phyloP scores from a whole-genome alignment of 1,284 basidiomycete species.

The Tylopilus sp. region DNA sequence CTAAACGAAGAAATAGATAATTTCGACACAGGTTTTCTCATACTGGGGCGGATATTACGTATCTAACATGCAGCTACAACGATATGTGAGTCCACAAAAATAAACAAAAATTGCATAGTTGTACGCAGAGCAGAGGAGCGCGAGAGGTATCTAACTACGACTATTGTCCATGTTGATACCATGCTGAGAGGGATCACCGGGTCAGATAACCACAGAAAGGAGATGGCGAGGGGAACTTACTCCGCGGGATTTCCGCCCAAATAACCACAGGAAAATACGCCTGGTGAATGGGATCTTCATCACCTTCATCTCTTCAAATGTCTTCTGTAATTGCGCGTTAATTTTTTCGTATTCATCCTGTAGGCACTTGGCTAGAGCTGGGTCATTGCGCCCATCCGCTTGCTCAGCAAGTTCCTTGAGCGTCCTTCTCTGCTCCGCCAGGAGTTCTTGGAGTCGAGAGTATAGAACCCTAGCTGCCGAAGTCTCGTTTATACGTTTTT shows the following conservation, averaged over 20 bases:
- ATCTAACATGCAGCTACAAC: not conserved
- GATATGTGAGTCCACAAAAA: too few relatives aligned
- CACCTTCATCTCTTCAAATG: slow-evolving; percentile 24
- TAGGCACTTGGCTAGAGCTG: slow-evolving; percentile 16
- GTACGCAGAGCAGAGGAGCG: too few relatives aligned
- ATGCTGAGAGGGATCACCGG: slow-evolving; percentile 1
- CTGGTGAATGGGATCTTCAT: slow-evolving; percentile 31
- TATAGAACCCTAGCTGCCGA: slow-evolving; percentile 30
- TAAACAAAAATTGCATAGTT: too few relatives aligned
- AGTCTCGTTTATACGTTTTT: slow-evolving; percentile 31
- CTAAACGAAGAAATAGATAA: too few relatives aligned
- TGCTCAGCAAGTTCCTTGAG: slow-evolving; percentile 25
- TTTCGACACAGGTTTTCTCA: too few relatives aligned
- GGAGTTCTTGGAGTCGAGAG: slow-evolving; percentile 27
- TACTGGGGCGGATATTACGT: too few relatives aligned
- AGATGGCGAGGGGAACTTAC: slow-evolving; percentile 11
- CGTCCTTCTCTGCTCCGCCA: slow-evolving; percentile 22
- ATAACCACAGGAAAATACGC: slow-evolving; percentile 19
- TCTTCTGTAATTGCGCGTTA: slow-evolving; percentile 18
- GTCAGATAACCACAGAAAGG: not conserved
- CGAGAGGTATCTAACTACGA: not conserved
- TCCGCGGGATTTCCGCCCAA: slow-evolving; percentile 8
- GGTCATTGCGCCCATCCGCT: slow-evolving; percentile 18
- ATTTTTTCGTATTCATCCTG: slow-evolving; percentile 20
- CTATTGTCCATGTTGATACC: slow-evolving; percentile 10